Evolutionary conservation across 2,329 filamentous ascomycete species (phyloP), one percentile per base, ranked within the genome.

Genomic region (Pyricularia sp.): DNA sequence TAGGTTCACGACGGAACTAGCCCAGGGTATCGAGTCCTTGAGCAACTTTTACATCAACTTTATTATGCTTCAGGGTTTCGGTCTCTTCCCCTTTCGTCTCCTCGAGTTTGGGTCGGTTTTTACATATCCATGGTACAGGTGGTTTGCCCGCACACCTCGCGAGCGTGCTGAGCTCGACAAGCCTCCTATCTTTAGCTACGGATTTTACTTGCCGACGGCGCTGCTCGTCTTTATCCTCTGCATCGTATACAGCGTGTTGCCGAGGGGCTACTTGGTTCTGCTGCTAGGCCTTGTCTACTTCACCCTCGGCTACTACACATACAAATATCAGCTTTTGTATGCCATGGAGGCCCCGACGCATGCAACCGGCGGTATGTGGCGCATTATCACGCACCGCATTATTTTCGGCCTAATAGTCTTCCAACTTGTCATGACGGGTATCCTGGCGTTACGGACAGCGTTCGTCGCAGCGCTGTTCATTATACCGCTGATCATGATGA

Each of bases 311-410:
- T 89, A 91, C 74, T 93, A 93, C 72, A 90, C 91, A 35, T 96
- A 96, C 83, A 97, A 97, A 75, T 99, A 99, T 76, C 96, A 99
- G 78, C 81, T 99, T 4, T 82, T 99, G 4, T 99, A 99, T 75
- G 92, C 94, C 35, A 99, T 99, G 94, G 93, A 97, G 71, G 93
- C 97, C 74, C 90, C 91, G 19, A 91, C 96, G 72, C 92, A 96
- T 73, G 91, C 92, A 19, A 97, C 93, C 0, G 96, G 96, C 24
- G 87, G 89, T 67, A 92, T 93, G 4, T 99, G 94, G 94, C 88
- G 90, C 62, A 96, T 99, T 83, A 96, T 99, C 68, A 96, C 92
- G 76, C 91, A 94, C 72, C 90, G 94, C 44, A 84, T 97, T 66
- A 85, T 97, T 65, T 79, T 97, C 28, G 94, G 94, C 1, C 78